A percentile compares a stretch with the other conserved stretches of the same genome.
Evolutionary conservation across 2,329 filamentous ascomycete genomes (phyloP).

Genomic region (Botrytis aclada): DNA sequence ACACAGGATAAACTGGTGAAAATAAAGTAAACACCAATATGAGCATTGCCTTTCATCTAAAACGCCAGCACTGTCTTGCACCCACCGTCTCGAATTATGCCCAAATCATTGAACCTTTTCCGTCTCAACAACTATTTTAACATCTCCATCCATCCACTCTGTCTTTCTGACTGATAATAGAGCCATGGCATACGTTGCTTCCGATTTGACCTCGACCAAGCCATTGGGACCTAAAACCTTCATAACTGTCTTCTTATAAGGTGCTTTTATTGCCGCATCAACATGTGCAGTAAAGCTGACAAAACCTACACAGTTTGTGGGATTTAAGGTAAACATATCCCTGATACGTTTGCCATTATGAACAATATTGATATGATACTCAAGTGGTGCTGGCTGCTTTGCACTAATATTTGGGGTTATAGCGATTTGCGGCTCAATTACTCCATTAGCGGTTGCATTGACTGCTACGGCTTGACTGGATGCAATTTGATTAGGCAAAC

Average conservation of each 20-base stretch:
- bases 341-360: slow-evolving; percentile 26
- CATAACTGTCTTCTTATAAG: slow-evolving; percentile 25
- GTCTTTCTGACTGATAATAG: slow-evolving; percentile 25
- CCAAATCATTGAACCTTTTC: slow-evolving; percentile 17
- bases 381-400: slow-evolving; percentile 12
- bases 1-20: neutral
- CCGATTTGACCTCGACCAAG: slow-evolving; percentile 28
- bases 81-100: neutral
- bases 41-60: neutral
- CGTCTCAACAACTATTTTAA: slow-evolving; percentile 31
- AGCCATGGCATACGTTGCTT: slow-evolving; percentile 30
- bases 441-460: neutral
- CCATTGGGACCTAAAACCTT: slow-evolving; percentile 30
- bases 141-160: slow-evolving; percentile 38
- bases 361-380: slow-evolving; percentile 34
- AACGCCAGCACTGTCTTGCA: neutral
- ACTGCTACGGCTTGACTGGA: neutral
- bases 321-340: slow-evolving; percentile 26
- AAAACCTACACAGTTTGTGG: slow-evolving; percentile 29
- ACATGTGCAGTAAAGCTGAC: slow-evolving; percentile 31
- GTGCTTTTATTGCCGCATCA: slow-evolving; percentile 25
- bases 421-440: neutral
- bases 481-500: neutral
- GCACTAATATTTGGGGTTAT: neutral
- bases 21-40: neutral